Conservation (phyloP, 345 rosid species). For the Salix caprea region DNA sequence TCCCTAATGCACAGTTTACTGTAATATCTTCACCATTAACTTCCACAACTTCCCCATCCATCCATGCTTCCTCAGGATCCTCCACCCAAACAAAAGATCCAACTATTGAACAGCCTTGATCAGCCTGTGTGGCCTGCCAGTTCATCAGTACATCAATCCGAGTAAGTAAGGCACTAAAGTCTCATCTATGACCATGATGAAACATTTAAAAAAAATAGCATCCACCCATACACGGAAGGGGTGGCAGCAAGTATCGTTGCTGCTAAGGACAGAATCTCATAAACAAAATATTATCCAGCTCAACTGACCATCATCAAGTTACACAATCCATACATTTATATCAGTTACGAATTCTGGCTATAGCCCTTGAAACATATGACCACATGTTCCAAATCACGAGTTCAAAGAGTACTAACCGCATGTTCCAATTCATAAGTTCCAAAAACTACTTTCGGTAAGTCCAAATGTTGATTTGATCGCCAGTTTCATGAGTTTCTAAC, state of each 20-base stretch:
- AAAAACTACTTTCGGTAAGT: background rate
- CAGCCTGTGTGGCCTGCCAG: slow-evolving; percentile 13
- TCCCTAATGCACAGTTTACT: slow-evolving; percentile 15
- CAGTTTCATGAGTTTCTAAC: background rate
- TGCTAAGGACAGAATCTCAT: background rate
- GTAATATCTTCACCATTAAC: slow-evolving; percentile 20
- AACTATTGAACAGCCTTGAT: slow-evolving; percentile 3
- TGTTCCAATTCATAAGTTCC: background rate
- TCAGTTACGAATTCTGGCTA: background rate
- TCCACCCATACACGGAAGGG: background rate
- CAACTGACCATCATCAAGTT: background rate
- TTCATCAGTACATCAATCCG: slow-evolving; percentile 10
- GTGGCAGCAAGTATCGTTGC: background rate
- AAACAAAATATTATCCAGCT: background rate
- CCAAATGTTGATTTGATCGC: background rate
- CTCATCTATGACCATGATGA: background rate
- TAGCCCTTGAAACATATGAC: background rate
- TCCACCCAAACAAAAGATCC: slow-evolving; percentile 27
- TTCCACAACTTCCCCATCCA: slow-evolving; percentile 30
- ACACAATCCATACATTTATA: background rate
- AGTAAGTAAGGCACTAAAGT: background rate
- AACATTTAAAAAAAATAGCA: background rate
- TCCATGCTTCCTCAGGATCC: slow-evolving; percentile 29
- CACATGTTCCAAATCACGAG: background rate
- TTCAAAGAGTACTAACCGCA: background rate